Evolutionary conservation across 164 flowering plant genomes (phyloP), one percentile per base, ranked within the genome.

Genomic region (Vitis rupestris): DNA sequence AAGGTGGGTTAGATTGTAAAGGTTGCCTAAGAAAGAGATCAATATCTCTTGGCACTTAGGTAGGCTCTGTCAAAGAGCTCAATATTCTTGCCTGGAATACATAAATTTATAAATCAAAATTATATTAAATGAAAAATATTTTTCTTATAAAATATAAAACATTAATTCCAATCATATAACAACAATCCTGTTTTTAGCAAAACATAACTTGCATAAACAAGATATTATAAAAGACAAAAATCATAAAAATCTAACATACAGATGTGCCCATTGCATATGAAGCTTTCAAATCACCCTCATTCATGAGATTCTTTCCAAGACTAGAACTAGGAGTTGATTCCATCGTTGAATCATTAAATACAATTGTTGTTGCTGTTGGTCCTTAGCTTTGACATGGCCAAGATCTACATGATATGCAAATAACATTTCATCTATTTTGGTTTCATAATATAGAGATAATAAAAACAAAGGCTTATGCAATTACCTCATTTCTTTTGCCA

Each of bases 21-120:
- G 90, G 94, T 73, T 91, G 96, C 47, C 97, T 94, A 61, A 90
- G 92, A 76, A 94, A 88, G 37, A 93, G 84, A 79, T 93, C 98
- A 44, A 44, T 76, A 52, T 91, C 99, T 77, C 94, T 79, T 19
- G 76, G 65, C 27, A 79, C 74, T 75, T 84, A 90, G 50, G 78
- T 31, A 65, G 90, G 61, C 69, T 95, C 98, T 31, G 85, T n/a
- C 72, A 79, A 77, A 19, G 91, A 78, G 62, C 81, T 80, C 72
- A 86, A 76, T 52, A 75, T 85, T 72, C 84, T 90, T 55, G 73
- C 84, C 97, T 91, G 88, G 65, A 67, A 50, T 2, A 53, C 15
- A 23, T 8, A 72, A 63, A 54, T 64, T 53, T 12, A 72, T 58
- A 75, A 59, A 29, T 19, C 2, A 15, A 62, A 6, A 37, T 37